Conservation (phyloP, 2,329 filamentous ascomycete species). For the Phyllosticta ampelicida region DNA sequence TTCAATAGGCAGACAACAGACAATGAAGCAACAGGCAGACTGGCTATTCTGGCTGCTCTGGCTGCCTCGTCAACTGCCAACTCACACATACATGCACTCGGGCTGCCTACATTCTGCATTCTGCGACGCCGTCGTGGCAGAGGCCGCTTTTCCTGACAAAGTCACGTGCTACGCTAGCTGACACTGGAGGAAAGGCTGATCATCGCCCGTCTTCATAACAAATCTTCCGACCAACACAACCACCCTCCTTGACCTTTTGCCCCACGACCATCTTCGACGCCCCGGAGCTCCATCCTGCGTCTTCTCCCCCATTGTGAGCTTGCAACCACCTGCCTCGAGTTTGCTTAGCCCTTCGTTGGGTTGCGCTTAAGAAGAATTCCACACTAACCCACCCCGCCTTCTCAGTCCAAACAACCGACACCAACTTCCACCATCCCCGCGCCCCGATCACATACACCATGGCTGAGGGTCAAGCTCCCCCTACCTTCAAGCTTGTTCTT, state of each 20-base stretch:
- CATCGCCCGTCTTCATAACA: slow-evolving; percentile 8
- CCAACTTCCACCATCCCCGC: slow-evolving; percentile 6
- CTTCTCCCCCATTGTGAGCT: not conserved
- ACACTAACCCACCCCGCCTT: slow-evolving; percentile 7
- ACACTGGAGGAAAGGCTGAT: slow-evolving; percentile 10
- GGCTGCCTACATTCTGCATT: too few relatives aligned
- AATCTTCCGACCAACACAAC: slow-evolving; percentile 11
- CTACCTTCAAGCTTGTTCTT: slow-evolving; percentile 99
- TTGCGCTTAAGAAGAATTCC: slow-evolving; percentile 2
- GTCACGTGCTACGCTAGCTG: slow-evolving; percentile 10
- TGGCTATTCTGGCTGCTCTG: too few relatives aligned
- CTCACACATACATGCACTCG: not conserved
- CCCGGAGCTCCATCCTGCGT: slow-evolving; percentile 1
- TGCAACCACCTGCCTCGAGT: not conserved
- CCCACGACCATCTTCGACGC: slow-evolving; percentile 9
- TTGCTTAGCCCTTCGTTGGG: not conserved
- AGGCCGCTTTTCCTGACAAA: slow-evolving; percentile 5
- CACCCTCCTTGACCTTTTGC: slow-evolving; percentile 7
- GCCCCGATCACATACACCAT: slow-evolving; percentile 38
- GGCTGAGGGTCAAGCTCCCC: slow-evolving; percentile 48
- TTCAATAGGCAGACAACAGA: too few relatives aligned
- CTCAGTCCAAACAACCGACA: slow-evolving; percentile 8
- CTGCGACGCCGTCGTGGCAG: slow-evolving; percentile 2
- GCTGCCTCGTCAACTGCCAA: slow-evolving; percentile 8
- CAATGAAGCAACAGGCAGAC: too few relatives aligned